Evolutionary conservation across 2,329 filamentous ascomycete species (phyloP).

Genomic region (Neofusicoccum umdonicola): DNA sequence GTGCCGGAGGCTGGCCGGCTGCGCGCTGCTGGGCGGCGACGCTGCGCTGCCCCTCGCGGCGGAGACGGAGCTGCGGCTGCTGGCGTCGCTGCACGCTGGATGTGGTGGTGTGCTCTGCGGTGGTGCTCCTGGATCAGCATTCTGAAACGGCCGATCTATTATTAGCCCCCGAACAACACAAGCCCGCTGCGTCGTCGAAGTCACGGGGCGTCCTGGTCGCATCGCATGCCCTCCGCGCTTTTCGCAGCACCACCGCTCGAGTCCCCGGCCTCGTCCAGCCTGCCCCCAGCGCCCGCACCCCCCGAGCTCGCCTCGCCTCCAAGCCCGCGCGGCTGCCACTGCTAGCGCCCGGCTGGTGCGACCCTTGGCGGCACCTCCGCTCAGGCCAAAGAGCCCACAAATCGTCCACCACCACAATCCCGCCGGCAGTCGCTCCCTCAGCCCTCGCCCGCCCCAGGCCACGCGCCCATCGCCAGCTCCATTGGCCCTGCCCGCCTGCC

Average conservation of each 20-base stretch:
- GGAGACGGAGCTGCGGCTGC: background rate
- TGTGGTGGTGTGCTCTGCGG: background rate
- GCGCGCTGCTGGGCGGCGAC: background rate
- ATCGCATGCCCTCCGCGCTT: constrained; percentile 8
- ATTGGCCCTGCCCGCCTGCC: background rate
- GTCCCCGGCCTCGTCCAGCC: constrained; percentile 7
- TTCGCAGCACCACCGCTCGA: constrained; percentile 8
- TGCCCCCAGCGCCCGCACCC: background rate
- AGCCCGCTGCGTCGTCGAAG: constrained; percentile 11
- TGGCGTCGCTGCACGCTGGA: background rate
- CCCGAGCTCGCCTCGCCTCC: background rate
- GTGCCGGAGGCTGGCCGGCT: too few species aligned
- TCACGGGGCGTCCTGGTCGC: constrained; percentile 7
- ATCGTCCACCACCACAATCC: background rate
- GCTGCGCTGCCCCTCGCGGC: too few species aligned
- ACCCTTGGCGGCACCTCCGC: constrained; percentile 11
- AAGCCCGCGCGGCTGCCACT: constrained; percentile 13
- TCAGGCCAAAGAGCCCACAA: background rate
- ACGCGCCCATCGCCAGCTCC: background rate
- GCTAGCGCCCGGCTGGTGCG: constrained; percentile 12
- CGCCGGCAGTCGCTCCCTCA: background rate
- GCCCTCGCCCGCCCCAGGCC: background rate
- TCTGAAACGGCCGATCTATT: constrained; percentile 15
- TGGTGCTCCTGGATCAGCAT: constrained; percentile 11
- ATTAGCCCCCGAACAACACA: constrained; percentile 12